A percentile compares a stretch with the other conserved stretches of the same genome.
phyloP scores from a whole-genome alignment of 352 stramenopile species.

The Pythium diclinum region DNA sequence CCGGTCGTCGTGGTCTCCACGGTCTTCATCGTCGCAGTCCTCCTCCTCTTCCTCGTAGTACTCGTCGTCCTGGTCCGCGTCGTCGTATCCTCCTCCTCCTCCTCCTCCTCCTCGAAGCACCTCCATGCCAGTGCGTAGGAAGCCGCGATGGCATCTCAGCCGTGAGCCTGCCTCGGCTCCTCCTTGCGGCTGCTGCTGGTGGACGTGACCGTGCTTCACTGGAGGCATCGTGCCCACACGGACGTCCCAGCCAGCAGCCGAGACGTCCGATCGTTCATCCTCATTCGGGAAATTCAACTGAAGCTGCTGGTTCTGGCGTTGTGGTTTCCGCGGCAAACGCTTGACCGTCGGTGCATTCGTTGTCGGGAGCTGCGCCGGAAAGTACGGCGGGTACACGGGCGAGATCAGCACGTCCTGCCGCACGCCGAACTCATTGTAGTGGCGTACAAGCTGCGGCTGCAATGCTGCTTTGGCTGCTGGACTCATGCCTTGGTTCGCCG shows the following conservation, averaged over 20 bases:
- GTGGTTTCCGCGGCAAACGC: constrained; percentile 11
- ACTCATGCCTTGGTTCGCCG: background rate
- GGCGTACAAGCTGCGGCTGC: constrained; percentile 45
- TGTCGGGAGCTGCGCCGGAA: constrained; percentile 22
- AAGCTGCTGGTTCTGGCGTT: constrained; percentile 2
- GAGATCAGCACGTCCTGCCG: constrained; percentile 59
- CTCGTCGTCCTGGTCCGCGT: constrained; percentile 25
- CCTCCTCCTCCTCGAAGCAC: constrained; percentile 33
- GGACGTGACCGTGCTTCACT: background rate
- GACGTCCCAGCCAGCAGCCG: constrained; percentile 7
- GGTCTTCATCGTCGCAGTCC: background rate
- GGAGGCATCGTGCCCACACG: constrained; percentile 2
- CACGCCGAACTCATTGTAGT: constrained; percentile 68
- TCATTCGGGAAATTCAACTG: constrained; percentile 3
- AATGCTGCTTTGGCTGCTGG: background rate
- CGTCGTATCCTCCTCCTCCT: constrained; percentile 8
- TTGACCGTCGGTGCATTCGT: constrained; percentile 9
- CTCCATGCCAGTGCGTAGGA: constrained; percentile 61
- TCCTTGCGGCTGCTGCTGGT: constrained; percentile 1
- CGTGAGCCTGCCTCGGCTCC: background rate
- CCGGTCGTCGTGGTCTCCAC: background rate
- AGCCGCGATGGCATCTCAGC: constrained; percentile 46
- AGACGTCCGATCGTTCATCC: constrained; percentile 5
- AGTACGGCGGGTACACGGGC: constrained; percentile 50
- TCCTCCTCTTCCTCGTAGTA: constrained; percentile 4